phyloP scores from a whole-genome alignment of 2,329 filamentous ascomycete genomes.

The Lachnellula subtilissima region DNA sequence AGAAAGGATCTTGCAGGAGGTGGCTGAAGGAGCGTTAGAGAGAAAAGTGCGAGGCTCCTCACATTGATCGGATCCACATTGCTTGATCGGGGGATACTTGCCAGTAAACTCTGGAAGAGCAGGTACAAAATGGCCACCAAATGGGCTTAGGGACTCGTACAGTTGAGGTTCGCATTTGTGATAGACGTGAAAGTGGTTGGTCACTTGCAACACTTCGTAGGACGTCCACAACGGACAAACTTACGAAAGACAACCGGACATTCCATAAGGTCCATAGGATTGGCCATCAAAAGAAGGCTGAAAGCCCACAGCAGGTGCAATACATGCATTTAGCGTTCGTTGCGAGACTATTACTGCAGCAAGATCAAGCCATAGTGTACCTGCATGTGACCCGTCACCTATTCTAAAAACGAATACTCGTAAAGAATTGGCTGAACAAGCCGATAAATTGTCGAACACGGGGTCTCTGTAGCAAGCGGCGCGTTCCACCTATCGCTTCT shows the following conservation, averaged over 20 bases:
- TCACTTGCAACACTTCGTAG: conserved; percentile 8
- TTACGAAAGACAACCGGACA: background rate
- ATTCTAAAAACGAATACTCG: conserved; percentile 3
- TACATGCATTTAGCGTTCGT: conserved; percentile 10
- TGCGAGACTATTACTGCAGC: conserved; percentile 6
- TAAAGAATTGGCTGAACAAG: conserved; percentile 14
- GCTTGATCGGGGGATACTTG: conserved; percentile 4
- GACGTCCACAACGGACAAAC: background rate
- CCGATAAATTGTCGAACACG: conserved; percentile 10
- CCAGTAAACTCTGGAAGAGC: background rate
- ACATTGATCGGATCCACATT: background rate
- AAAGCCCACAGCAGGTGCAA: background rate
- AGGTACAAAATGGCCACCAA: background rate
- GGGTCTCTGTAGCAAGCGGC: conserved; percentile 6
- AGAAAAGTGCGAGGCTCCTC: conserved; percentile 3
- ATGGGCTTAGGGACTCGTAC: conserved; percentile 3
- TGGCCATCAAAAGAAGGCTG: conserved; percentile 3
- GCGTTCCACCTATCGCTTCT: conserved; percentile 12
- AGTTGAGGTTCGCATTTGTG: conserved; percentile 19
- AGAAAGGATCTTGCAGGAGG: background rate
- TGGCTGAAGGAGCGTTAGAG: background rate
- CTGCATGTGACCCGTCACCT: conserved; percentile 15
- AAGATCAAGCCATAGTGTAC: background rate
- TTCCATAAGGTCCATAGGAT: conserved; percentile 1
- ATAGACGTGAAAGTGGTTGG: conserved; percentile 20